Evolutionary conservation across 2,329 filamentous ascomycete species (phyloP), one percentile per base, ranked within the genome.

Genomic region (Arthrocladium fulminans): DNA sequence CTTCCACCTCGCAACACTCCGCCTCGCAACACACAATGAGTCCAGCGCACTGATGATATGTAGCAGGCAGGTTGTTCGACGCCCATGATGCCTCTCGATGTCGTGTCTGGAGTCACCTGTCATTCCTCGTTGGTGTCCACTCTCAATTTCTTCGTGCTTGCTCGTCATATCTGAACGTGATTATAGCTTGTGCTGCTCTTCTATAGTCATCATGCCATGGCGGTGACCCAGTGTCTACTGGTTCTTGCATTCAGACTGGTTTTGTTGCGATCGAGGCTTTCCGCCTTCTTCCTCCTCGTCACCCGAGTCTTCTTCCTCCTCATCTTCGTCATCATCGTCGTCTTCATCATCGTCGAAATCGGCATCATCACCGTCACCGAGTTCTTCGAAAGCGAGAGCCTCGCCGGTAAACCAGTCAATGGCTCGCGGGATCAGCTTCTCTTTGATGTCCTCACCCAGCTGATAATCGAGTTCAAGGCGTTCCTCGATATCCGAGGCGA

Each of bases 401-500:
- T 98, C 92, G 50, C 92, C 92, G 46, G 92, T 98, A 69, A 98
- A 98, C 92, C 92, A 98, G 72, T 98, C 92, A 61, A 98, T 92
- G 50, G 94, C 92, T 59, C 90, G 88, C 56, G 92, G 92, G 60
- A 98, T 98, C 57, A 98, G 79, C 76, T 98, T 98, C 79, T 98
- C 92, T 76, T 98, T 98, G 73, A 98, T 96, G 65, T 98, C 92
- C 75, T 98, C 92, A 58, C 92, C 92, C 38, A 98, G 82, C 73
- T 97, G 90, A 70, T 97, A 98, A 72, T 98, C 92, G 45, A 98
- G 83, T 74, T 98, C 92, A 49, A 98, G 80, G 56, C 92, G 89
- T 71, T 95, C 89, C 75, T 98, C 92, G 45, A 98, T 94, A 66
- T 98, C 92, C 45, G 83, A 85, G 48, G 84, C 81, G 52, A 85